A percentile compares a stretch with the other conserved stretches of the same genome.
phyloP scores from a whole-genome alignment of 208 protist species.

The Tritrichomonas musculus region DNA sequence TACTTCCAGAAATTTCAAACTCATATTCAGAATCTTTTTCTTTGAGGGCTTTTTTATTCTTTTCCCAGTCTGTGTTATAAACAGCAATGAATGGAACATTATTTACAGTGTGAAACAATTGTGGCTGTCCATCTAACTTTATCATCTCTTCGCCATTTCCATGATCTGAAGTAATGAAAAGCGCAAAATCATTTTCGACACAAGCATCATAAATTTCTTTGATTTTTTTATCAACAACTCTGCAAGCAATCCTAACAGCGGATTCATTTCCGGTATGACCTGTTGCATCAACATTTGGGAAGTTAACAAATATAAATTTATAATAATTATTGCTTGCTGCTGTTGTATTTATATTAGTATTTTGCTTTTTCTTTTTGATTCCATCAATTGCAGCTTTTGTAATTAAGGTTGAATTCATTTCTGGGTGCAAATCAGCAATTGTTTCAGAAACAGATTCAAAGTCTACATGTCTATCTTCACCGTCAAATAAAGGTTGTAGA shows the following conservation, averaged over 20 bases:
- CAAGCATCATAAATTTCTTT: not conserved
- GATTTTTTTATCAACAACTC: not conserved
- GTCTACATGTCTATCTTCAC: not conserved
- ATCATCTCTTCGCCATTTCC: conserved; percentile 14
- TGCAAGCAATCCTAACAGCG: not conserved
- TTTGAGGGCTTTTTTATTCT: no score
- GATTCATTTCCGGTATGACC: not conserved
- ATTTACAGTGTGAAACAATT: not conserved
- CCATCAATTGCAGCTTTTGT: not conserved
- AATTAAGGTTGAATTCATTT: not conserved
- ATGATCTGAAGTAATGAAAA: conserved; percentile 11
- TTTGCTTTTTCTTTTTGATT: no score
- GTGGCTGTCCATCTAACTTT: not conserved
- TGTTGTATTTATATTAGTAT: no score
- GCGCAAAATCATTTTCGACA: not conserved
- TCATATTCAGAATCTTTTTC: no score
- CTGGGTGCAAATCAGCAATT: not conserved
- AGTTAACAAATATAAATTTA: not conserved
- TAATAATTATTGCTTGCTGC: no score
- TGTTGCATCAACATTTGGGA: conserved; percentile 26
- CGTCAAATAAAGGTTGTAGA: not conserved
- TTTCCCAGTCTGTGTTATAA: no score
- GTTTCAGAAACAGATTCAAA: not conserved
- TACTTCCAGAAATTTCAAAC: not conserved
- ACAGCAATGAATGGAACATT: not conserved